Percentiles rank a stretch among this genome's conserved stretches.
phyloP scores from a whole-genome alignment of 2,329 filamentous ascomycete genomes.

The Orbilia brochopaga region DNA sequence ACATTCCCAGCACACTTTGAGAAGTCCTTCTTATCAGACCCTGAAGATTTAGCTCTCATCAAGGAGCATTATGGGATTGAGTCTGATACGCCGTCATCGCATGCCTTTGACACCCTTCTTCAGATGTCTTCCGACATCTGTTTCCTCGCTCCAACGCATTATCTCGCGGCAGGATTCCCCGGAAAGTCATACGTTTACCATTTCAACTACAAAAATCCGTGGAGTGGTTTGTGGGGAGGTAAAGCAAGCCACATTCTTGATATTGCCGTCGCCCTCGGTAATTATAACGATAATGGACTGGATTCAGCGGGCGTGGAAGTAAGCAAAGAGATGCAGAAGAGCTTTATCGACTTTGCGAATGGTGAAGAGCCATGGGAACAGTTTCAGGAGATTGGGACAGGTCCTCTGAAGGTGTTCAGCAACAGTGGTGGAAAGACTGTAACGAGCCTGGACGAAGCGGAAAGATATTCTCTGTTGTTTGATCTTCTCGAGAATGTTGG shows the following conservation, averaged over 20 bases:
- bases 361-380: constrained; percentile 39
- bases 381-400: constrained; percentile 35
- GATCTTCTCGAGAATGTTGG: constrained; percentile 40
- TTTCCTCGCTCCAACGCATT: constrained; percentile 41
- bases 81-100: constrained; percentile 12
- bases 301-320: constrained; percentile 19
- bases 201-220: constrained; percentile 46
- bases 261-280: constrained; percentile 32
- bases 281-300: constrained; percentile 35
- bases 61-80: constrained; percentile 41
- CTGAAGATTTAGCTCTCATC: constrained; percentile 31
- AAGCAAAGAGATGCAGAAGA: constrained; percentile 37
- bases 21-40: constrained; percentile 29
- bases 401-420: constrained; percentile 38
- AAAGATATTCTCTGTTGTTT: constrained; percentile 29
- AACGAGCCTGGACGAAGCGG: constrained; percentile 18
- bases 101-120: constrained; percentile 35
- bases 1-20: constrained; percentile 44
- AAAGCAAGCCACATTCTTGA: constrained; percentile 46
- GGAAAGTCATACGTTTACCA: constrained; percentile 42
- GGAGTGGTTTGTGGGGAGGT: constrained; percentile 40
- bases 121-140: constrained; percentile 45
- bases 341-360: constrained; percentile 33
- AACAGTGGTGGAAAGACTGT: constrained; percentile 24
- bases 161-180: constrained; percentile 38